Conservation (phyloP, 73 alveolate genomes). For the Tetrahymena thermophila region DNA sequence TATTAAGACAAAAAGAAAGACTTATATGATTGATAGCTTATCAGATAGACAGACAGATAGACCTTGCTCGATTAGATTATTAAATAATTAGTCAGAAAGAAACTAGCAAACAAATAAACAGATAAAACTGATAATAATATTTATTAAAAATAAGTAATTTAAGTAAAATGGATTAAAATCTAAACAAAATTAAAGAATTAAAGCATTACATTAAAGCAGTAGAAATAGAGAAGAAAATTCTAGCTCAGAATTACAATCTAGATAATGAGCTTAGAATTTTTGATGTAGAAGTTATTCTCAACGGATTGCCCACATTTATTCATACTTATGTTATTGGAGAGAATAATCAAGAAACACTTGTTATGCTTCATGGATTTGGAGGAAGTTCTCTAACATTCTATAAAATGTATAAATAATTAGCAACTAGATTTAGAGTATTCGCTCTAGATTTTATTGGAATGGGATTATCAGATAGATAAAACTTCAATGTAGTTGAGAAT, state of each 20-base stretch:
- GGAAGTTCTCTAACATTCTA: slow-evolving; percentile 32
- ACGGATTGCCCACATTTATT: neutral
- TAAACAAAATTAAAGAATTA: neutral
- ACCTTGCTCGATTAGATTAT: no score
- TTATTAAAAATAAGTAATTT: neutral
- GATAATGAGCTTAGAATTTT: neutral
- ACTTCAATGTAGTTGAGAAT: neutral
- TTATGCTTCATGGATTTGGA: slow-evolving; percentile 54
- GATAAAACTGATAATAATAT: no score
- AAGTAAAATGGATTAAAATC: neutral
- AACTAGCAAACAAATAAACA: neutral
- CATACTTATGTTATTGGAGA: neutral
- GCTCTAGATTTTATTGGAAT: slow-evolving; percentile 56
- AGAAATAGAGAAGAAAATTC: neutral
- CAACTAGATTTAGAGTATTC: slow-evolving; percentile 15
- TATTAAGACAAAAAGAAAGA: no score
- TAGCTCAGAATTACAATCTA: neutral
- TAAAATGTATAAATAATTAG: slow-evolving; percentile 19
- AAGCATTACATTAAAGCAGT: neutral
- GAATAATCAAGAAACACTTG: neutral
- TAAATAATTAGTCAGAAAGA: neutral
- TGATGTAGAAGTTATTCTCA: neutral
- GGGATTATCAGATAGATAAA: slow-evolving; percentile 52
- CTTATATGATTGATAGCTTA: no score
- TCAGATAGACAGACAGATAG: no score